These are phyloP conservation scores for Ogataea saltuana DNA, from an alignment of 805 yeast genomes.

Conservation along the genomic window DNA sequence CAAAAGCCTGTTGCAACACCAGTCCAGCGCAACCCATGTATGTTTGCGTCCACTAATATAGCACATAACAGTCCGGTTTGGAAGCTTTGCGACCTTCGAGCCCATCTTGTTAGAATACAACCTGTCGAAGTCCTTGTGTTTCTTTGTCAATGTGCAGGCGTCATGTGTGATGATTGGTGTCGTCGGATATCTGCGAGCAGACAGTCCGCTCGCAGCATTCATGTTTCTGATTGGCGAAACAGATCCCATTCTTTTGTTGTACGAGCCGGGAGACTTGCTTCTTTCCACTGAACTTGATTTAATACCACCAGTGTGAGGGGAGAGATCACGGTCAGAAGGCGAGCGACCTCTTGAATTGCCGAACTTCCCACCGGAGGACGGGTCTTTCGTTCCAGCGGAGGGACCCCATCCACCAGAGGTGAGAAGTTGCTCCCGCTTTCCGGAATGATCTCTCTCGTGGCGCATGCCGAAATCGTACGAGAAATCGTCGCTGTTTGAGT, in stretches of 20 bases:
- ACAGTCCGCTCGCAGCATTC: constrained; percentile 8
- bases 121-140: constrained; percentile 49
- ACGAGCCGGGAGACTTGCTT: constrained; percentile 26
- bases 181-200: constrained; percentile 33
- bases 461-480: constrained; percentile 24
- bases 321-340: constrained; percentile 20
- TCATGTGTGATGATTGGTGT: constrained; percentile 41
- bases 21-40: constrained; percentile 83
- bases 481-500: constrained; percentile 21
- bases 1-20: constrained; percentile 55
- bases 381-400: constrained; percentile 18
- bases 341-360: constrained; percentile 22
- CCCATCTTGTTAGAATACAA: constrained; percentile 42
- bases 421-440: constrained; percentile 15
- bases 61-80: constrained; percentile 57
- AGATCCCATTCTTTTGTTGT: constrained; percentile 19
- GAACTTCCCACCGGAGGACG: constrained; percentile 22
- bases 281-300: constrained; percentile 19
- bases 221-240: constrained; percentile 24
- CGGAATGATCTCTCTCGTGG: constrained; percentile 11
- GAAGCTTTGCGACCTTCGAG: constrained; percentile 38
- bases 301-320: constrained; percentile 14
- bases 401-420: constrained; percentile 30
- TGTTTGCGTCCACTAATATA: constrained; percentile 71
- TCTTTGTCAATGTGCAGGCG: constrained; percentile 45